A percentile compares a stretch with the other conserved stretches of the same genome.
phyloP scores from a whole-genome alignment of 306 rosid species.

The Cicer bijugum region DNA sequence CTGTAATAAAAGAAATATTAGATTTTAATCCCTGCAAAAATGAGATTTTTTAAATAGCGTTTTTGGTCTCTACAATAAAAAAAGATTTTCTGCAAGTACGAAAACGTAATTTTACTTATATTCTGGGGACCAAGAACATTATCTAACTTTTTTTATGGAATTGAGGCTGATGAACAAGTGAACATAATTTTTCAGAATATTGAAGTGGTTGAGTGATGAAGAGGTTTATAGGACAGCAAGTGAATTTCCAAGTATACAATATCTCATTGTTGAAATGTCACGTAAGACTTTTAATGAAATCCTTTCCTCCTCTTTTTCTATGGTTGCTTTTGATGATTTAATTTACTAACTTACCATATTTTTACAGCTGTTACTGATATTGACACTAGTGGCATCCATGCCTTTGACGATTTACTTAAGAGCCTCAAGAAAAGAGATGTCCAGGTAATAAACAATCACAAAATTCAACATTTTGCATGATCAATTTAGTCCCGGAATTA shows the following conservation, averaged over 20 bases:
- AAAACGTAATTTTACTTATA: too few species aligned
- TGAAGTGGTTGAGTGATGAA: constrained; percentile 76
- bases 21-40: too few species aligned
- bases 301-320: background rate
- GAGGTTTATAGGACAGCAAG: constrained; percentile 43
- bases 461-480: background rate
- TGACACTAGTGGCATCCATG: constrained; percentile 82
- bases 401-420: constrained; percentile 61
- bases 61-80: too few species aligned
- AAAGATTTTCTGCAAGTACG: too few species aligned
- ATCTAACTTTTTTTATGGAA: background rate
- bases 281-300: constrained; percentile 57
- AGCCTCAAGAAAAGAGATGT: constrained; percentile 62
- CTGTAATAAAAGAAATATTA: too few species aligned
- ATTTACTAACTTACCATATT: constrained; percentile 2
- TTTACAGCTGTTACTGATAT: constrained; percentile 80
- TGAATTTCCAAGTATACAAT: constrained; percentile 46
- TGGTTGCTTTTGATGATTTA: background rate
- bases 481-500: too few species aligned
- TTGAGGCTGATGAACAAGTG: background rate
- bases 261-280: constrained; percentile 73
- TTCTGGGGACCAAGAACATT: too few species aligned
- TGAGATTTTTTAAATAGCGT: too few species aligned
- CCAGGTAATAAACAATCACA: constrained; percentile 49
- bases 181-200: constrained; percentile 54